These are phyloP conservation scores for Cladochytrium replicatum DNA, from an alignment of 192 early-diverging fungal species.

Conservation along the genomic window DNA sequence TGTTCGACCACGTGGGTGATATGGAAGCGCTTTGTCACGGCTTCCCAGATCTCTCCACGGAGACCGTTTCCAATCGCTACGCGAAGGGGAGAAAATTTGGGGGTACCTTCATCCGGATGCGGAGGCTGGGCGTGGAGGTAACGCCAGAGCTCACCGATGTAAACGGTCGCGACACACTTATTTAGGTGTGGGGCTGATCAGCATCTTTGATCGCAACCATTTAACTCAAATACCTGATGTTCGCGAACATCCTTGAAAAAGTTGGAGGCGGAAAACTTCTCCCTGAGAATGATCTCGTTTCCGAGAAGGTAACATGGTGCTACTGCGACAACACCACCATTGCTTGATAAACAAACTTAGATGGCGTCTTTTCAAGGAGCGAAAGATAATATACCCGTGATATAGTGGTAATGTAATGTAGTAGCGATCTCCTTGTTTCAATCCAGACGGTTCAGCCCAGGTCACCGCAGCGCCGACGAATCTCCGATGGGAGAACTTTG, in stretches of 20 bases:
- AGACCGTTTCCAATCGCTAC: background rate
- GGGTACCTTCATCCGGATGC: background rate
- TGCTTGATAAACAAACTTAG: background rate
- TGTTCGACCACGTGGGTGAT: background rate
- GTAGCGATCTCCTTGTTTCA: conserved; percentile 5
- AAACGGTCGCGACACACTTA: background rate
- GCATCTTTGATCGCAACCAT: no score
- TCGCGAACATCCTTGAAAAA: conserved; percentile 11
- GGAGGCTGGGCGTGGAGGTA: background rate
- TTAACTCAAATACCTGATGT: background rate
- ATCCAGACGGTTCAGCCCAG: conserved; percentile 6
- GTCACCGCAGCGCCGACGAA: conserved; percentile 11
- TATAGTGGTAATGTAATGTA: conserved; percentile 10
- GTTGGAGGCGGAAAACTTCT: background rate
- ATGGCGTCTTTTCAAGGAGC: no score
- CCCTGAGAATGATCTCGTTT: background rate
- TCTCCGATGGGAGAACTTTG: conserved; percentile 11
- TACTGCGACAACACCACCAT: background rate
- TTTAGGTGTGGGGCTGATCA: no score
- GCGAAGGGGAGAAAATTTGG: background rate
- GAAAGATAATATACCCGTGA: conserved; percentile 9
- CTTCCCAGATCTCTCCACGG: background rate
- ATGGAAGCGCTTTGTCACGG: background rate
- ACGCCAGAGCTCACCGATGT: background rate
- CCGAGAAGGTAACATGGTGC: background rate